Base-by-base conservation (phyloP, 2,329 filamentous ascomycete species). In the Neoscytalidium dimidiatum region DNA sequence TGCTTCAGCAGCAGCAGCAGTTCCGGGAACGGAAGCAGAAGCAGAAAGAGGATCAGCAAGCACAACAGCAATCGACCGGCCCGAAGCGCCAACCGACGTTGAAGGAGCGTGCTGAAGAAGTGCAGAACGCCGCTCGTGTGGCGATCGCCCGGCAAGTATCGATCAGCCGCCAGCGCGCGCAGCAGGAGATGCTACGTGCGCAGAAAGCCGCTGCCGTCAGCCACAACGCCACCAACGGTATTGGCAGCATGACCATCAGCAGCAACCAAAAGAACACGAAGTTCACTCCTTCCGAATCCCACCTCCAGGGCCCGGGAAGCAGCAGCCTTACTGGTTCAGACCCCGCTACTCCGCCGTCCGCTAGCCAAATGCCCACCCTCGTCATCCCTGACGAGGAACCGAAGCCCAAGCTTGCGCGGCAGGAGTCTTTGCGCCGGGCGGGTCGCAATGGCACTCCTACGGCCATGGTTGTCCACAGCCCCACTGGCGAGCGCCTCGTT, bases 101-200 rank as follows among this genome's bases (percentile, higher is more conserved):
- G 28, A 64, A 64, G 53, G 53, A 64, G 21, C 52, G 63, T 21
- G 63, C 63, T 19, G 63, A 64, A 35, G 63, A 64, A 44, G 63
- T 64, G 17, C 63, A 64, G 52, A 44, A 60, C 26, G 63, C 63
- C 14, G 46, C 31, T 29, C 63, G 63, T 33, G 33, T 64, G 8
- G 63, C 63, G 43, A 64, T 64, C 38, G 63, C 63, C n/a, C 52
- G 63, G n/a, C 63, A 64, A 28, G 63, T 64, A 41, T 53, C 46
- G 28, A 60, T 64, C 43, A 64, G 63, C 43, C 52, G 63, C 0
- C 63, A 64, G 29, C 63, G 53, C 31, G 63, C 63, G 52, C 52
- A 60, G 52, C 43, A 49, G 21, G 63, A 64, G 51, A 49, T 56
- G 49, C 38, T 64, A 31, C 61, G 61, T 53, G 61, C 61, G 49